Base-by-base conservation (phyloP, 768 basidiomycete genomes). In the Sarcodon aspratus region DNA sequence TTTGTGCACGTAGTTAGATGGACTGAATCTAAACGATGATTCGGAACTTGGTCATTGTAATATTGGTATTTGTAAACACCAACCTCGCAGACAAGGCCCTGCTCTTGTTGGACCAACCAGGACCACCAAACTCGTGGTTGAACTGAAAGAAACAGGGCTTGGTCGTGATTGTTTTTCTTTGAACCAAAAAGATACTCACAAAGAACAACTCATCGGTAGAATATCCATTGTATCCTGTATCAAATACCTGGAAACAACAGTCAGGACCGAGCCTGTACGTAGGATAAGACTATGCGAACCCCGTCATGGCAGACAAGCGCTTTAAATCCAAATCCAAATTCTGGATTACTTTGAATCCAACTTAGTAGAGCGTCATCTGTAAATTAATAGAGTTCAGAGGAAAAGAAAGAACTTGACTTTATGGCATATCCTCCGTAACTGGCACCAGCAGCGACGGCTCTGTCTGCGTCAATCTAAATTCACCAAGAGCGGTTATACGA, bases 321-420 rank as follows among this genome's bases (percentile, higher is more conserved):
- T 67, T 94, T 96, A 73, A 98, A 96, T 17, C 76, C 75, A 60
- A 92, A 91, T 3, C 76, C 82, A 53, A 73, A 89, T 56, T 95
- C 91, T 9, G 88, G 87, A 60, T 96, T 89, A 0, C 92, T 90
- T 66, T 95, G 88, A 48, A 96, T 93, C 90, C 90, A 96, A 63
- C 92, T 95, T 45, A 51, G 27, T 44, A 32, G 13, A 11, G 48
- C 52, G 13, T 52, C 21, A 48, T 46, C 35, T 32, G 36, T 40
- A n/a, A 1, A 3, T 5, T 9, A 35, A 55, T 38, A 50, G n/a
- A 7, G n/a, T 43, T 15, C 17, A 42, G 18, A 11, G 37, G 36
- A 37, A 12, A 18, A 18, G 31, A 27, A 45, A 43, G 31, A 33
- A 21, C 49, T 74, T 13, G 57, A 89, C 87, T 92, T 90, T 69